Evolutionary conservation across 768 basidiomycete genomes (phyloP).

Genomic region (Phaeolepiota aurea): DNA sequence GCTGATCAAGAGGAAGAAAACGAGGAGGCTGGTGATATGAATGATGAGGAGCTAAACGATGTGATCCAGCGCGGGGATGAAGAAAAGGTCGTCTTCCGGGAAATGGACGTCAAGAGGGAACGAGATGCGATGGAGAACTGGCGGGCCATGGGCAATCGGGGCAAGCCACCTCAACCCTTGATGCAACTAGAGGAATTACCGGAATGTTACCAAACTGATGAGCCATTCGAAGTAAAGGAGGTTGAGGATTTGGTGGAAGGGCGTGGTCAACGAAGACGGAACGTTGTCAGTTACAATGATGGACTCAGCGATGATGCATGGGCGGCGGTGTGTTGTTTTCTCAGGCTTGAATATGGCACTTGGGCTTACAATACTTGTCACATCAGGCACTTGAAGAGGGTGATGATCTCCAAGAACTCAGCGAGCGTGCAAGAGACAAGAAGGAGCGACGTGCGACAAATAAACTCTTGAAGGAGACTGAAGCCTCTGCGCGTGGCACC

Average conservation of each 20-base stretch:
- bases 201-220: slow-evolving; percentile 80
- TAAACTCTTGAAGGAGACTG: slow-evolving; percentile 50
- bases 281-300: slow-evolving; percentile 87
- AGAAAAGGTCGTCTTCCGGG: slow-evolving; percentile 68
- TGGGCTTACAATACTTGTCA: not conserved
- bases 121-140: slow-evolving; percentile 56
- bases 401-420: slow-evolving; percentile 69
- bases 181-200: slow-evolving; percentile 89
- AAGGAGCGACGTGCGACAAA: slow-evolving; percentile 55
- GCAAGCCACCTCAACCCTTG: slow-evolving; percentile 68
- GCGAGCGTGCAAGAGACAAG: slow-evolving; percentile 55
- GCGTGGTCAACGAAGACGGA: slow-evolving; percentile 78
- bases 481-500: slow-evolving; percentile 55
- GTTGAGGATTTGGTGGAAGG: slow-evolving; percentile 66
- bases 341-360: slow-evolving; percentile 1
- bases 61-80: slow-evolving; percentile 81
- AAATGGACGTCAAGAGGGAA: slow-evolving; percentile 78
- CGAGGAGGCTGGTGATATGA: slow-evolving; percentile 88
- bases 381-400: slow-evolving; percentile 71
- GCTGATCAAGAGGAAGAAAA: slow-evolving; percentile 87
- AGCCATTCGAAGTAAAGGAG: slow-evolving; percentile 62
- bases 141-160: slow-evolving; percentile 67
- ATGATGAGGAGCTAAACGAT: slow-evolving; percentile 91
- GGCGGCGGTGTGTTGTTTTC: slow-evolving; percentile 52
- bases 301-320: slow-evolving; percentile 92